Evolutionary conservation across 768 basidiomycete species (phyloP), one percentile per base, ranked within the genome.

Genomic region (Galerina marginata): DNA sequence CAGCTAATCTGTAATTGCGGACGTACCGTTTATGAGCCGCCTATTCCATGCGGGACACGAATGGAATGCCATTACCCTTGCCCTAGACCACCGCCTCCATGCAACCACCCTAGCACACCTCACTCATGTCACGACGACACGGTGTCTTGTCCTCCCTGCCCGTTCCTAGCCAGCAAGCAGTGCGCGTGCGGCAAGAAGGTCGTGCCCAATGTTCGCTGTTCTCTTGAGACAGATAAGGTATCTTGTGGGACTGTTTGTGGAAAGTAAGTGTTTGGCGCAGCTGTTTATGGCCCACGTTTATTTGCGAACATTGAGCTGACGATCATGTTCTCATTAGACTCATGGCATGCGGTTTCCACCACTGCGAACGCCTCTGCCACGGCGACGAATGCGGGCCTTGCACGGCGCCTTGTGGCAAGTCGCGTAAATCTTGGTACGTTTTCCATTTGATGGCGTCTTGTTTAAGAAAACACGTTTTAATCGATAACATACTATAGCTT

Each of bases 161-260:
- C 90, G 2, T 89, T 87, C 72, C 77, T 99, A 45, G 88, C 91
- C 0, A 80, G 77, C 26, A 95, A 95, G 71, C 66, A 70, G 6
- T 99, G 97, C 71, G 93, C 92, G 0, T 99, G 97, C 70, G 93
- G 94, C 25, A 95, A 96, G 81, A 90, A 88, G 69, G 75, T 75
- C 39, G 81, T 99, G 3, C 83, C 80, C 46, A 93, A 98, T 67
- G 83, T 95, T 10, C 80, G 86, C 38, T 99, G 97, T 71, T 92
- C 94, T 2, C 85, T 91, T 68, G 90, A 83, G 66, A 74, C 73
- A 11, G 82, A 92, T 68, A 90, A 87, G 67, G 89, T 99, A 6
- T 88, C 85, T 0, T 99, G 97, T 70, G 97, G 96, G 7, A 83
- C 78, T 25, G 73, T 81, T 2, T 99, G 97, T 71, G 90, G 89